A percentile compares a stretch with the other conserved stretches of the same genome.
phyloP scores from a whole-genome alignment of 1,284 basidiomycete genomes.

The Leccinum subrobustum region DNA sequence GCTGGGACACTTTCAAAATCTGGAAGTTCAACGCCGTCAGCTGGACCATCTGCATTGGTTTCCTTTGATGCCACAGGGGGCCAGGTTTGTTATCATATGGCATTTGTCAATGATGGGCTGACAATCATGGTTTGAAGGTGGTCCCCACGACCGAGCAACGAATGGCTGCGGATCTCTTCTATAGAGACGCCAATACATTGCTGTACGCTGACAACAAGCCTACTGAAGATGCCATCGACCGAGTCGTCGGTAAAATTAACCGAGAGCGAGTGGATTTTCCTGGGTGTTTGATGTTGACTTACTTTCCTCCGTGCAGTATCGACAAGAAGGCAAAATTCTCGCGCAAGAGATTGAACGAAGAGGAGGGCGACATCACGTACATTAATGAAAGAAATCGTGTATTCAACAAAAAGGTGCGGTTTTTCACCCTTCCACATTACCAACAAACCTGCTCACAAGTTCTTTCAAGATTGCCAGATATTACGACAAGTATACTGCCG shows the following conservation, averaged over 20 bases:
- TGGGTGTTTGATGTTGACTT: neutral
- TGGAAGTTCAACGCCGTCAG: conserved; percentile 35
- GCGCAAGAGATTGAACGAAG: conserved; percentile 85
- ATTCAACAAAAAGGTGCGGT: conserved; percentile 95
- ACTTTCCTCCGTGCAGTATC: conserved; percentile 48
- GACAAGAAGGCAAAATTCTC: conserved; percentile 88
- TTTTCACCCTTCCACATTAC: neutral
- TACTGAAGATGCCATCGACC: conserved; percentile 90
- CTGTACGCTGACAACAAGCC: conserved; percentile 95
- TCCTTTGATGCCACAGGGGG: conserved; percentile 50
- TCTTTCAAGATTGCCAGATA: conserved; percentile 77
- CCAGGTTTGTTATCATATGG: conserved; percentile 37
- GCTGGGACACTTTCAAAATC: conserved; percentile 55
- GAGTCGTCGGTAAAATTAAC: conserved; percentile 91
- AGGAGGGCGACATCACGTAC: conserved; percentile 94
- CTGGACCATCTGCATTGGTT: conserved; percentile 39
- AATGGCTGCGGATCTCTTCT: conserved; percentile 76
- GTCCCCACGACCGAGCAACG: conserved; percentile 56
- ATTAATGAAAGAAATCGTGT: conserved; percentile 99
- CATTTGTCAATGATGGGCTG: conserved; percentile 3
- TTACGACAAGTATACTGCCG: conserved; percentile 96
- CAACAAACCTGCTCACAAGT: neutral
- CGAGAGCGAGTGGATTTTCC: conserved; percentile 69
- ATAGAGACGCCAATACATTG: conserved; percentile 87
- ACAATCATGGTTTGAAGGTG: conserved; percentile 36